These are phyloP conservation scores for Elsinoe australis DNA, from an alignment of 2,329 filamentous ascomycete genomes.

Conservation along the genomic window DNA sequence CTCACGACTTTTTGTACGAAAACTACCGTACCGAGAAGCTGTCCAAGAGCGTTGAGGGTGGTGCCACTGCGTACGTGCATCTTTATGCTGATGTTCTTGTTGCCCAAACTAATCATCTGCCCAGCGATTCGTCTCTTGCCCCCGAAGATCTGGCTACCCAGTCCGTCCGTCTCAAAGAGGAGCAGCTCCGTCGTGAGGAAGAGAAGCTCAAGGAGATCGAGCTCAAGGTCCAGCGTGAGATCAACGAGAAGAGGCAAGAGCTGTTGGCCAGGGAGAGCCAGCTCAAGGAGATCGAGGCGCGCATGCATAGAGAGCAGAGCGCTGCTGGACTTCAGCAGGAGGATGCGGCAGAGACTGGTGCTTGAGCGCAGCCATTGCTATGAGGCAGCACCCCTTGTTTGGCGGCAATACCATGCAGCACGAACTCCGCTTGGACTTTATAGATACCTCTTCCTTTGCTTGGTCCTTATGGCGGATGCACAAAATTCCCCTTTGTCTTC, in stretches of 20 bases:
- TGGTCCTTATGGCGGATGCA: conserved; percentile 3
- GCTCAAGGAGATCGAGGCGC: conserved; percentile 95
- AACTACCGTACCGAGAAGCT: conserved; percentile 99
- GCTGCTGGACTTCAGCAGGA: conserved; percentile 20
- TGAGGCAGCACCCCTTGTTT: too few relatives aligned
- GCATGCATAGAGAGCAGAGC: conserved; percentile 65
- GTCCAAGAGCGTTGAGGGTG: conserved; percentile 96
- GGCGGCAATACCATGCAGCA: too few relatives aligned
- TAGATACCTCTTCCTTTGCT: conserved; percentile 14
- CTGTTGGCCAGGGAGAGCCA: conserved; percentile 94
- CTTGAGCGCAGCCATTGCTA: conserved; percentile 18
- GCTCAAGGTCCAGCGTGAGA: conserved; percentile 98
- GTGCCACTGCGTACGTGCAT: conserved; percentile 70
- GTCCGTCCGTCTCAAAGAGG: conserved; percentile 97
- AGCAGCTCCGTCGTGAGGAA: conserved; percentile 96
- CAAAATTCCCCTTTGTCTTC: conserved; percentile 14
- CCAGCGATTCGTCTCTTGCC: conserved; percentile 80
- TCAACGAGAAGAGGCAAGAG: conserved; percentile 99
- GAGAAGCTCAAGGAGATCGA: conserved; percentile 99
- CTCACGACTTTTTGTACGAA: conserved; percentile 98
- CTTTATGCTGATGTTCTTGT: conserved; percentile 13
- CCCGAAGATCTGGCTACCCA: conserved; percentile 94
- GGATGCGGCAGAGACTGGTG: conserved; percentile 22
- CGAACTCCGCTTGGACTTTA: conserved; percentile 1
- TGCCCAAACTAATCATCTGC: conserved; percentile 25